phyloP scores from a whole-genome alignment of 2,329 filamentous ascomycete genomes.

The Apiospora kogelbergensis region DNA sequence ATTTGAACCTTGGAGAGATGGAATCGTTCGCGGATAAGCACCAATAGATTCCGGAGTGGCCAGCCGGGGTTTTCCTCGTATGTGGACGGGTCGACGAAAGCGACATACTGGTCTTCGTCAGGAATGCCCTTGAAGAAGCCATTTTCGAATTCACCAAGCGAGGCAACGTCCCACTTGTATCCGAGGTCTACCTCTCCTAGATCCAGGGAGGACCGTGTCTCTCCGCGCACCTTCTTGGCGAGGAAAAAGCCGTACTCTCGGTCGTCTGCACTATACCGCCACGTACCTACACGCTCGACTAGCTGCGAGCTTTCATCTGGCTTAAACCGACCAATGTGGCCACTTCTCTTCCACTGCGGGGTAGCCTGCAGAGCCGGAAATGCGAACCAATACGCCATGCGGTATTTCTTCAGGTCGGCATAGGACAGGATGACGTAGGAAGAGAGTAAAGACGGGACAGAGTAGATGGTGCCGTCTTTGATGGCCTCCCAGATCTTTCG shows the following conservation, averaged over 20 bases:
- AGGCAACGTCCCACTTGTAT: conserved; percentile 76
- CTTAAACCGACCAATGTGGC: conserved; percentile 55
- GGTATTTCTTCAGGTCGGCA: conserved; percentile 96
- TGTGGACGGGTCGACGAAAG: conserved; percentile 90
- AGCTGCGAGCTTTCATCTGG: conserved; percentile 73
- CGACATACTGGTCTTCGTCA: conserved; percentile 76
- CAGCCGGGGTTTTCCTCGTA: conserved; percentile 86
- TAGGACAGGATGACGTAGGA: conserved; percentile 90
- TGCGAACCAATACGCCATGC: conserved; percentile 97
- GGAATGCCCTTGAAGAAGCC: conserved; percentile 79
- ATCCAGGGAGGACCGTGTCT: conserved; percentile 46
- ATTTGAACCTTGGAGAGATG: conserved; percentile 76
- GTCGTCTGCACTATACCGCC: conserved; percentile 78
- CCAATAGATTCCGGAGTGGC: conserved; percentile 86
- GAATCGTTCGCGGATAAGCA: conserved; percentile 82
- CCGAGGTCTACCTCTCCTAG: conserved; percentile 56
- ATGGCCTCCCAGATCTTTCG: conserved; percentile 95
- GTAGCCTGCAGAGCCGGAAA: conserved; percentile 92
- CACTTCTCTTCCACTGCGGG: conserved; percentile 72
- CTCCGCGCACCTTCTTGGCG: conserved; percentile 68
- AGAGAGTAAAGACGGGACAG: conserved; percentile 84
- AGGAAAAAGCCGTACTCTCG: conserved; percentile 94
- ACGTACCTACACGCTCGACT: conserved; percentile 82
- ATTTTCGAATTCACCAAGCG: conserved; percentile 75
- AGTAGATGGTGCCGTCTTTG: conserved; percentile 93